phyloP scores from a whole-genome alignment of 2,329 filamentous ascomycete genomes.

The Aspergillus uvarum region DNA sequence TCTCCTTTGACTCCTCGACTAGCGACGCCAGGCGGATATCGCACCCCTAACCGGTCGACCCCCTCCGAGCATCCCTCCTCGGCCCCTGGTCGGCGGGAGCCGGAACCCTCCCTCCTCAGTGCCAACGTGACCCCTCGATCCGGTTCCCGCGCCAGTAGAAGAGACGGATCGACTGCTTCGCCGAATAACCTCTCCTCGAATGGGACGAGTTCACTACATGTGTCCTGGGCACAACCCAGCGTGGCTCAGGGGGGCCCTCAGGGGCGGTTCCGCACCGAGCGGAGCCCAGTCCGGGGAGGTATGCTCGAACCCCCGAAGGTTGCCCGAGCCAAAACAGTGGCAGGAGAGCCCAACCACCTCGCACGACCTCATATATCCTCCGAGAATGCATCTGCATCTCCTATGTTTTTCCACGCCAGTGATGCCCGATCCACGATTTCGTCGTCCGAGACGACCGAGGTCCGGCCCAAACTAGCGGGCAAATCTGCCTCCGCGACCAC shows the following conservation, averaged over 20 bases:
- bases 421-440: constrained; percentile 59
- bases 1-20: constrained; percentile 61
- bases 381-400: constrained; percentile 36
- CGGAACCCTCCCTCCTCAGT: constrained; percentile 57
- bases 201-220: constrained; percentile 27
- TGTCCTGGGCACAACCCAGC: constrained; percentile 29
- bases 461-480: constrained; percentile 25
- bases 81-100: constrained; percentile 47
- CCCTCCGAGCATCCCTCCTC: constrained; percentile 35
- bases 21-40: constrained; percentile 41
- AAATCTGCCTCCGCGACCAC: constrained; percentile 30
- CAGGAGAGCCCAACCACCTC: constrained; percentile 34
- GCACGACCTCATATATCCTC: constrained; percentile 37
- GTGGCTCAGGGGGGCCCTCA: constrained; percentile 24
- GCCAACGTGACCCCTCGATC: constrained; percentile 78
- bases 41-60: constrained; percentile 34
- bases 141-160: constrained; percentile 68
- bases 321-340: constrained; percentile 39
- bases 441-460: constrained; percentile 36
- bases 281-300: constrained; percentile 35
- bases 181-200: constrained; percentile 54
- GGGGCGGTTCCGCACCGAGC: constrained; percentile 31
- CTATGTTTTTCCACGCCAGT: constrained; percentile 91
- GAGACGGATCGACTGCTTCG: constrained; percentile 67
- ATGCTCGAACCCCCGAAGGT: constrained; percentile 33